Conservation (phyloP, 768 basidiomycete species). For the Leccinum disarticulatum region DNA sequence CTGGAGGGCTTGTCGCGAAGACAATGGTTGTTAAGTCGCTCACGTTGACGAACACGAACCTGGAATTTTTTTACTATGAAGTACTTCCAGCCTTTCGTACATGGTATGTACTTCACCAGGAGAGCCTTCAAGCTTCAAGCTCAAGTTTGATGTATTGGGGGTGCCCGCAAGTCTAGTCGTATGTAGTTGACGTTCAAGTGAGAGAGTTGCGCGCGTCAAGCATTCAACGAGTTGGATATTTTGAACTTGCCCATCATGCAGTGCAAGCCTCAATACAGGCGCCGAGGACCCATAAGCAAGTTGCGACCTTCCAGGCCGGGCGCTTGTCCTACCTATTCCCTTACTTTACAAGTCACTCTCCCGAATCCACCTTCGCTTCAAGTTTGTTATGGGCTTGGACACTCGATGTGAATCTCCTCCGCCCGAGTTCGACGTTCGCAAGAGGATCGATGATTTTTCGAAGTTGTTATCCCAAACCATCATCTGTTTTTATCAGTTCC, state of each 20-base stretch:
- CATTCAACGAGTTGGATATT: not conserved
- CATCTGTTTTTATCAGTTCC: slow-evolving; percentile 27
- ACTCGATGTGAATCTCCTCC: not conserved
- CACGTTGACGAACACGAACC: not conserved
- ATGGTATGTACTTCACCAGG: no score
- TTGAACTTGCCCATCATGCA: not conserved
- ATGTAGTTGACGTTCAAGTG: no score
- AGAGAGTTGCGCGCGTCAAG: not conserved
- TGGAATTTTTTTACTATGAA: not conserved
- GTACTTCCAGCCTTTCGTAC: not conserved
- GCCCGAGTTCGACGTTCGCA: slow-evolving; percentile 18
- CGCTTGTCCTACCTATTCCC: not conserved
- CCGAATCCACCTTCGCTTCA: not conserved
- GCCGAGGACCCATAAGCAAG: slow-evolving; percentile 9
- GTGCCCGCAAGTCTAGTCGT: no score
- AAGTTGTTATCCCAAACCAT: slow-evolving; percentile 23
- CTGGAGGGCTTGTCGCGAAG: not conserved
- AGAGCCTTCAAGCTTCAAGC: no score
- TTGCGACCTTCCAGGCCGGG: slow-evolving; percentile 3
- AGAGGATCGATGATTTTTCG: slow-evolving; percentile 25
- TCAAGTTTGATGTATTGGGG: no score
- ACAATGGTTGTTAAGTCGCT: not conserved
- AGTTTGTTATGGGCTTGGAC: slow-evolving; percentile 14
- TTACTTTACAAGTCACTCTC: not conserved
- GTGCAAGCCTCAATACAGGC: not conserved